phyloP scores from a whole-genome alignment of 225 moss, liverwort and hornwort species.

The Pseudisothecium myosuroides region DNA sequence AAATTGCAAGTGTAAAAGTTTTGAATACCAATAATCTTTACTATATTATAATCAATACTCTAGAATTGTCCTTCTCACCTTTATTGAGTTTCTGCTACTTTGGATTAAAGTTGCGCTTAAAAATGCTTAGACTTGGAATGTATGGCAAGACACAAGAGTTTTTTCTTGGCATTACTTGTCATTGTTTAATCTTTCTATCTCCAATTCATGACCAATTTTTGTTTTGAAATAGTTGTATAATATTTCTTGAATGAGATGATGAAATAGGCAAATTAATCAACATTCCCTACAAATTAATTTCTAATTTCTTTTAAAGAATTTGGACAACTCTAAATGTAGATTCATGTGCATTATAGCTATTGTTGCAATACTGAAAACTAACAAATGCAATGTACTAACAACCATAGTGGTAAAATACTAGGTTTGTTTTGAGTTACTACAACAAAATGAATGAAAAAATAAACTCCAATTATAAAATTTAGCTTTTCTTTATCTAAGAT shows the following conservation, averaged over 20 bases:
- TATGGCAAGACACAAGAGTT: background rate
- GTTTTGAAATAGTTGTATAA: too few relatives aligned
- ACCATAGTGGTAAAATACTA: background rate
- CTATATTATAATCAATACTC: too few relatives aligned
- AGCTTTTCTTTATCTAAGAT: background rate
- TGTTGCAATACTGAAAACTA: too few relatives aligned
- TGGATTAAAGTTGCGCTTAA: background rate
- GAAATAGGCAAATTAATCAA: background rate
- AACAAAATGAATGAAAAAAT: background rate
- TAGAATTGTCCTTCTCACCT: background rate
- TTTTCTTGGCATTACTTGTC: background rate
- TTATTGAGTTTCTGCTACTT: too few relatives aligned
- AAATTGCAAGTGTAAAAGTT: too few relatives aligned
- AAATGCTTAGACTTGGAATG: background rate
- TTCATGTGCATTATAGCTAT: background rate
- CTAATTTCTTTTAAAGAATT: too few relatives aligned
- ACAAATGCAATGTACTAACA: background rate
- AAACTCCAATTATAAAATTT: background rate
- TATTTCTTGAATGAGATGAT: background rate
- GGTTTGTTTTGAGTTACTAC: background rate
- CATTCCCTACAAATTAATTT: background rate
- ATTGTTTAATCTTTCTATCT: background rate
- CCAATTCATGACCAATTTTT: background rate
- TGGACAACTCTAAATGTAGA: fast-evolving
- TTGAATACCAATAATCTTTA: too few relatives aligned